A percentile compares a stretch with the other conserved stretches of the same genome.
Evolutionary conservation across 129 eudicot species (phyloP).

Genomic region (Flaveria ramosissima): DNA sequence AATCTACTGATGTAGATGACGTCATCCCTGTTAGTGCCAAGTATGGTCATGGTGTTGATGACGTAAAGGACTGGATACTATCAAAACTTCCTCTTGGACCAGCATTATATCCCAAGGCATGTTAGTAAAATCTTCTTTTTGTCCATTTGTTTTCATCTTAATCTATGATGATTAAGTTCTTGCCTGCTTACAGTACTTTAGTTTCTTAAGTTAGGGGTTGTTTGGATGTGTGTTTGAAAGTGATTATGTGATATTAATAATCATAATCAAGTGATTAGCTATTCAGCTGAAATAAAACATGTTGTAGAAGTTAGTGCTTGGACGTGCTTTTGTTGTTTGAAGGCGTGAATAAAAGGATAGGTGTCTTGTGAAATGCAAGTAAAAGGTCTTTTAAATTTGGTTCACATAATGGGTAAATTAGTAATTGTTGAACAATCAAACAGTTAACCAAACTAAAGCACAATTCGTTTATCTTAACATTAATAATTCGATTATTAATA

Average conservation of each 20-base stretch:
- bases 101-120: slow-evolving; percentile 86
- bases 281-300: not conserved
- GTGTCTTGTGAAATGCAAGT: no score
- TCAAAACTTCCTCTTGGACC: slow-evolving; percentile 97
- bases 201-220: not conserved
- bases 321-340: no score
- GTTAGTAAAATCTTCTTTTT: slow-evolving; percentile 7
- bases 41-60: slow-evolving; percentile 97
- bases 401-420: no score
- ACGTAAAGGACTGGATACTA: slow-evolving; percentile 93
- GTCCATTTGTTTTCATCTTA: slow-evolving; percentile 14
- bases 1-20: slow-evolving; percentile 85
- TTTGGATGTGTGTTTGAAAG: not conserved
- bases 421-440: no score
- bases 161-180: slow-evolving; percentile 6
- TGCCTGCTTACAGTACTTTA: not conserved
- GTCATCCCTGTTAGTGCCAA: slow-evolving; percentile 99
- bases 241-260: not conserved
- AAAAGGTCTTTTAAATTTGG: no score
- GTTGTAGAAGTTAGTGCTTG: no score
- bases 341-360: no score
- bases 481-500: no score
- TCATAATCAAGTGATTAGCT: not conserved
- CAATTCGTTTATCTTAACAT: no score
- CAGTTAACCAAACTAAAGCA: no score